Percentiles rank a stretch among this genome's conserved stretches.
Evolutionary conservation across 1,284 basidiomycete genomes (phyloP).

Genomic region (Sutorius eximius): DNA sequence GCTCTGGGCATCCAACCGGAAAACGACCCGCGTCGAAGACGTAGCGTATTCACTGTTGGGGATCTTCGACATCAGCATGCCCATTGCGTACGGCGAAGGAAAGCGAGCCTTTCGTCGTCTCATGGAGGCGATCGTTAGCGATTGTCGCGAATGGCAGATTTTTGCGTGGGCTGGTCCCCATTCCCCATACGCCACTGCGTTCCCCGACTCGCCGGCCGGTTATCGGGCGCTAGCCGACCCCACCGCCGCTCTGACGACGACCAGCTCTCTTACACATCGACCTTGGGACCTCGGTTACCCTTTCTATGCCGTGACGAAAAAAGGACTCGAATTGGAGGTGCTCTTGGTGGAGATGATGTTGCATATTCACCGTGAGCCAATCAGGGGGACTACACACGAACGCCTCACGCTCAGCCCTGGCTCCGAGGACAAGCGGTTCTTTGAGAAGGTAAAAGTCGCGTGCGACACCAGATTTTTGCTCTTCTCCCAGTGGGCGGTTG

Average conservation of each 20-base stretch:
- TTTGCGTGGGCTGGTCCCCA: constrained; percentile 23
- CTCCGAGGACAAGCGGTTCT: constrained; percentile 11
- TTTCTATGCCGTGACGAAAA: constrained; percentile 24
- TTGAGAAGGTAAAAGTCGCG: constrained; percentile 11
- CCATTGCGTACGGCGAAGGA: constrained; percentile 26
- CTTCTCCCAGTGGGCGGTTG: constrained; percentile 27
- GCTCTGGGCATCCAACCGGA: constrained; percentile 22
- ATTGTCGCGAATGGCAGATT: constrained; percentile 18
- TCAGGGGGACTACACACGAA: constrained; percentile 10
- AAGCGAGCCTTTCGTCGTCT: constrained; percentile 25
- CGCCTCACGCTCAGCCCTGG: constrained; percentile 15
- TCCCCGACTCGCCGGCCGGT: constrained; percentile 22
- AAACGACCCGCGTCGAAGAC: constrained; percentile 22
- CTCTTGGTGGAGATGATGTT: constrained; percentile 27
- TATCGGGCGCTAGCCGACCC: constrained; percentile 12
- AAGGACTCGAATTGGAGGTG: constrained; percentile 21
- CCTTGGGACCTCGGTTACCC: constrained; percentile 19
- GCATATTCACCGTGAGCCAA: constrained; percentile 14
- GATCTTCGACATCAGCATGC: constrained; percentile 26
- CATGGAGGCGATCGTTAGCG: constrained; percentile 22
- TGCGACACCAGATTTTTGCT: constrained; percentile 20
- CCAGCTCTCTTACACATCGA: constrained; percentile 4
- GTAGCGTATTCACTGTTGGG: constrained; percentile 25
- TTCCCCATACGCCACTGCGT: constrained; percentile 17
- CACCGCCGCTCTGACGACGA: not conserved